Evolutionary conservation across 2,329 filamentous ascomycete species (phyloP), one percentile per base, ranked within the genome.

Genomic region (Didymella keratinophila): DNA sequence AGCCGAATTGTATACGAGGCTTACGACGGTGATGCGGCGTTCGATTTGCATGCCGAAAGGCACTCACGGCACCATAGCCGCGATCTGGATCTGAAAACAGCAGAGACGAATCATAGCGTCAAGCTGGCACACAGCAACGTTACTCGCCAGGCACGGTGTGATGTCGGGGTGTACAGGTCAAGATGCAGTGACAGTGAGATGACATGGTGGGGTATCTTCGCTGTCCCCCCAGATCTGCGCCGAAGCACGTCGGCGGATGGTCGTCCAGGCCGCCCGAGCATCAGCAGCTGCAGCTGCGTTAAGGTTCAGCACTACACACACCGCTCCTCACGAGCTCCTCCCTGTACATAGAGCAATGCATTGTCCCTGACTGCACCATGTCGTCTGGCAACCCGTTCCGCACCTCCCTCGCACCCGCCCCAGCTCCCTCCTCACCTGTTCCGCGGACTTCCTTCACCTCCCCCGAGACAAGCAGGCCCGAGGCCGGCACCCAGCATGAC

Each of bases 351-450:
- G 67, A 71, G 75, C 70, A 73, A 77, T 77, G 73, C 71, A 75
- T 75, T 73, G 71, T 70, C 71, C 60, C 61, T 75, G 66, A 64
- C 52, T 60, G 60, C 68, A 74, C 56, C 69, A 78, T 78, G 76
- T 75, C 68, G 53, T 70, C 76, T 63, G 75, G 73, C 62, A 78
- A 78, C 60, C 76, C 76, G 18, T 78, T 78, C 68, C 75, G 76
- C 63, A 62, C 68, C 44, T 76, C 76, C 62, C 66, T 70, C 58
- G 58, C 66, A 44, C 67, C 65, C 54, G 65, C 62, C 50, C 69
- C 65, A 59, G 52, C 62, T 57, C 50, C 61, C 21, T 58, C 67
- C 23, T 64, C 67, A 46, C 43, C 68, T 39, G 55, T 66, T 53
- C 64, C 72, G 53, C 64, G 65, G 51, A 63, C 68, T 54, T 70